Evolutionary conservation across 2,329 filamentous ascomycete genomes (phyloP).

Genomic region (Ascocoryne sarcoides): DNA sequence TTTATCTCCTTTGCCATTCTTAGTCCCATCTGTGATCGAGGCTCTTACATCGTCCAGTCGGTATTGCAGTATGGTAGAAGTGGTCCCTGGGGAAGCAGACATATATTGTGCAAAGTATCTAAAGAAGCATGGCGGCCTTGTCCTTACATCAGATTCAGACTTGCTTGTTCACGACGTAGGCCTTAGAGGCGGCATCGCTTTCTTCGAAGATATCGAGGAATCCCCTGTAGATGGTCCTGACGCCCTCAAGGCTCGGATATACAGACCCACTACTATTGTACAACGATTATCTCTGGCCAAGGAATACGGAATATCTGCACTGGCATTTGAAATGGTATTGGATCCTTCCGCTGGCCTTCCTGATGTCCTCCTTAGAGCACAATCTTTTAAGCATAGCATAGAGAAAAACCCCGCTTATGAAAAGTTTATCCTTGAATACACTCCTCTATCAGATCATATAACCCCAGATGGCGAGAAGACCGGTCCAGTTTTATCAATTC

Average conservation of each 20-base stretch:
- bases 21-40: constrained; percentile 71
- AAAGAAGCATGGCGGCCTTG: constrained; percentile 41
- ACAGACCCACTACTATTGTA: constrained; percentile 36
- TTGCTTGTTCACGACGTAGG: constrained; percentile 68
- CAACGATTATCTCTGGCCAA: constrained; percentile 34
- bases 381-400: constrained; percentile 12
- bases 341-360: constrained; percentile 20
- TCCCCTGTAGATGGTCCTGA: constrained; percentile 8
- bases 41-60: constrained; percentile 41
- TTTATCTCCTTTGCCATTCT: constrained; percentile 49
- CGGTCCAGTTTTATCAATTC: constrained; percentile 1
- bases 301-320: constrained; percentile 31
- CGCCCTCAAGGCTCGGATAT: constrained; percentile 23
- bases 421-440: constrained; percentile 22
- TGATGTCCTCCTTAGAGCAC: constrained; percentile 19
- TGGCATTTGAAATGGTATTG: constrained; percentile 28
- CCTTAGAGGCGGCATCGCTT: constrained; percentile 49
- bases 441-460: neutral
- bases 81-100: constrained; percentile 83
- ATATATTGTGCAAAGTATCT: constrained; percentile 63
- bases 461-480: neutral
- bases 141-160: constrained; percentile 83
- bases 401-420: constrained; percentile 12
- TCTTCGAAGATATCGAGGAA: constrained; percentile 53
- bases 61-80: constrained; percentile 37